Conservation (phyloP, 352 stramenopile genomes). For the Lagenidium sp. region DNA sequence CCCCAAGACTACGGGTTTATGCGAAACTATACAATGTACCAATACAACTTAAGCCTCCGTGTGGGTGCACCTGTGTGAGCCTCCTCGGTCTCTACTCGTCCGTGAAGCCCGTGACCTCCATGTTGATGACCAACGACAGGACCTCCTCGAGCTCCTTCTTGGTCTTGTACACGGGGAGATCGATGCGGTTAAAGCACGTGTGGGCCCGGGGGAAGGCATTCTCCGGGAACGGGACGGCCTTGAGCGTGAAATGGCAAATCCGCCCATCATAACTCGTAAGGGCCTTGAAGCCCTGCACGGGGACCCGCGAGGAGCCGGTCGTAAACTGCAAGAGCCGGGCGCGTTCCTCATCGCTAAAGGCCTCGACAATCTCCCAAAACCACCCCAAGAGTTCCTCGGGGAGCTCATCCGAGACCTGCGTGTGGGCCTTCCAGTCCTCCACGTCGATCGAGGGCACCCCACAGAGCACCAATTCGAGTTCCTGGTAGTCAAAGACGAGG, state of each 20-base stretch:
- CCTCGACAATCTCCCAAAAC: conserved; percentile 61
- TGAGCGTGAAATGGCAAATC: conserved; percentile 56
- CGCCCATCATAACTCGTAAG: conserved; percentile 50
- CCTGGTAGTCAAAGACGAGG: conserved; percentile 77
- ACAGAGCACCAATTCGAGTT: conserved; percentile 75
- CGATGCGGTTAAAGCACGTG: conserved; percentile 70
- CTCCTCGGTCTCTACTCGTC: conserved; percentile 55
- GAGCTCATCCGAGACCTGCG: conserved; percentile 84
- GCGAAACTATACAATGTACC: too few species aligned
- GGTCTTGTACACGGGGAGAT: conserved; percentile 88
- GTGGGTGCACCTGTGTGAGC: too few species aligned
- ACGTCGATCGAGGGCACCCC: conserved; percentile 76
- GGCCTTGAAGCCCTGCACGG: conserved; percentile 56
- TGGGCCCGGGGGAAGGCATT: conserved; percentile 39
- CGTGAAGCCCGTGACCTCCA: conserved; percentile 91
- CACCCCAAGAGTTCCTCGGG: conserved; percentile 59
- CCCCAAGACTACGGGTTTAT: too few species aligned
- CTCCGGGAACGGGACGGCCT: conserved; percentile 42
- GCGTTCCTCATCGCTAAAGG: conserved; percentile 44
- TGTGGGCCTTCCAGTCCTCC: conserved; percentile 77
- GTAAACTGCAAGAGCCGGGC: conserved; percentile 47
- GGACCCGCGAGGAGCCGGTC: conserved; percentile 42
- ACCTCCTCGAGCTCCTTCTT: conserved; percentile 91
- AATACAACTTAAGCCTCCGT: too few species aligned
- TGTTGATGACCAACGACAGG: conserved; percentile 91